Evolutionary conservation across 768 basidiomycete genomes (phyloP).

Genomic region (Tricholoma flavovirens): DNA sequence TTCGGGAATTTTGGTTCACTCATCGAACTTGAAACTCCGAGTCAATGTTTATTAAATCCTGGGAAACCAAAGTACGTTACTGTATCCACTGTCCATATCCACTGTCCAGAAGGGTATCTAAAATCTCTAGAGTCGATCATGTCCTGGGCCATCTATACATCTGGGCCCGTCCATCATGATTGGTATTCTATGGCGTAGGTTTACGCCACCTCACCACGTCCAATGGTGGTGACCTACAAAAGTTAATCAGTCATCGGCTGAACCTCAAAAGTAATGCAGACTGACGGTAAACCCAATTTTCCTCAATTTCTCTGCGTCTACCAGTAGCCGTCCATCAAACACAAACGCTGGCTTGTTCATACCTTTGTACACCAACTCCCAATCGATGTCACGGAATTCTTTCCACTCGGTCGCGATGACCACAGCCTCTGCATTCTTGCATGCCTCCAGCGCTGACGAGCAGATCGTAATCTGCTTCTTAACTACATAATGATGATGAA

Average conservation of each 20-base stretch:
- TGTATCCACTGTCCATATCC: not conserved
- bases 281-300: conserved; percentile 86
- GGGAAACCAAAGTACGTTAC: not conserved
- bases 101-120: not conserved
- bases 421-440: conserved; percentile 84
- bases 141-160: too few relatives aligned
- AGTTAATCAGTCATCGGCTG: not conserved
- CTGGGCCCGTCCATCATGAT: too few relatives aligned
- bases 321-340: conserved; percentile 87
- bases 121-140: not conserved
- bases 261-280: conserved; percentile 7
- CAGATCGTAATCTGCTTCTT: conserved; percentile 84
- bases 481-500: conserved; percentile 40
- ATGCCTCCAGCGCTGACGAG: conserved; percentile 77
- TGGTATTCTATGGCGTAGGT: not conserved
- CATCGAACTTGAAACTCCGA: too few relatives aligned
- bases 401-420: conserved; percentile 98
- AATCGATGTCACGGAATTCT: conserved; percentile 91
- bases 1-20: too few relatives aligned
- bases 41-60: too few relatives aligned
- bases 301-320: conserved; percentile 74
- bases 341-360: conserved; percentile 99
- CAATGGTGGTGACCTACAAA: conserved; percentile 52
- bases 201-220: conserved; percentile 29
- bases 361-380: conserved; percentile 73